These are phyloP conservation scores for Ilex paraguariensis DNA, from an alignment of 305 asterid genomes.

Conservation along the genomic window DNA sequence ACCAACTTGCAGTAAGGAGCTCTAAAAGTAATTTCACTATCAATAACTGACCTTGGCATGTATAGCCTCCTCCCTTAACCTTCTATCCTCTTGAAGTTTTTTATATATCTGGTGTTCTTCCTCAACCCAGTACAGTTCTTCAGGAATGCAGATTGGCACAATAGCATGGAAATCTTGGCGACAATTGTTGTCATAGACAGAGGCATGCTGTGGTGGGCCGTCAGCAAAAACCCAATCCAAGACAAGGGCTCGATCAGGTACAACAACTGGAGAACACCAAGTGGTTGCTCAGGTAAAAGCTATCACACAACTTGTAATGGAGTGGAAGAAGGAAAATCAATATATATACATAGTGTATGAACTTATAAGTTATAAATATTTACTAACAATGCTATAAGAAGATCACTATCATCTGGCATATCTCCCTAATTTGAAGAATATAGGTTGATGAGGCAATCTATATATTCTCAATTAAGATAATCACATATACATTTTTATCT, in stretches of 20 bases:
- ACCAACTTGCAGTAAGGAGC: no score
- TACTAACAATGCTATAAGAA: no score
- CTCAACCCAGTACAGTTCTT: constrained; percentile 70
- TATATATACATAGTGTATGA: constrained; percentile 10
- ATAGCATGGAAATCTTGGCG: constrained; percentile 77
- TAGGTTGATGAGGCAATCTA: no score
- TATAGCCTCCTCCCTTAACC: constrained; percentile 60
- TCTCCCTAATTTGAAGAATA: no score
- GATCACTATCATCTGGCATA: no score
- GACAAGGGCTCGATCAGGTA: constrained; percentile 70
- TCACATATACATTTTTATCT: no score
- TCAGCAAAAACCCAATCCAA: constrained; percentile 98
- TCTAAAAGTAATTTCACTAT: no score
- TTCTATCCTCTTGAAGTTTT: constrained; percentile 71
- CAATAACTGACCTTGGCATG: constrained; percentile 64
- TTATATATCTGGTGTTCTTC: constrained; percentile 59
- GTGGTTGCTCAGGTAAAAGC: constrained; percentile 20
- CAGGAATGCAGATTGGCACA: constrained; percentile 48
- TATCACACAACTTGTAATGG: constrained; percentile 14
- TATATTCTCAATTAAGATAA: no score
- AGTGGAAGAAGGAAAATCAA: constrained; percentile 8
- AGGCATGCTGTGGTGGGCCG: constrained; percentile 77
- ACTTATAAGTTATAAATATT: background rate
- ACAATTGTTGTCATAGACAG: constrained; percentile 64
- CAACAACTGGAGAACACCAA: constrained; percentile 58